phyloP scores from a whole-genome alignment of 768 basidiomycete species.

The Rhodotorula kratochvilovae region DNA sequence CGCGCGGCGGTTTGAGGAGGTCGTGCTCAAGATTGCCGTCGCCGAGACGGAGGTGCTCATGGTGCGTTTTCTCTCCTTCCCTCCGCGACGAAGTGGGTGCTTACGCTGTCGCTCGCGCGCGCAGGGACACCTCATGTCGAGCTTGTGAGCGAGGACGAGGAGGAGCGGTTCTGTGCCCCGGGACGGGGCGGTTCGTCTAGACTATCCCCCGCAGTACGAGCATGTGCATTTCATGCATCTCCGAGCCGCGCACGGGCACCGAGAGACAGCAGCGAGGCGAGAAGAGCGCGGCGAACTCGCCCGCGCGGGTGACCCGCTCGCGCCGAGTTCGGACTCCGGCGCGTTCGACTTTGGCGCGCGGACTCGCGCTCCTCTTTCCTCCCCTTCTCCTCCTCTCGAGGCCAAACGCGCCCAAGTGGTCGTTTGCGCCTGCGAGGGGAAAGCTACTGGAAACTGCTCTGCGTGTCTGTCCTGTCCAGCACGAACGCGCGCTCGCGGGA shows the following conservation, averaged over 20 bases:
- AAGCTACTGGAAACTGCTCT: neutral
- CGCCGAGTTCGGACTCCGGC: neutral
- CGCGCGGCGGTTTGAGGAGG: slow-evolving; percentile 33
- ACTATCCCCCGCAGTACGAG: neutral
- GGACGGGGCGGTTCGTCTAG: too few relatives aligned
- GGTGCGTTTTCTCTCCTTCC: slow-evolving; percentile 1
- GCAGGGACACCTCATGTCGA: slow-evolving; percentile 30
- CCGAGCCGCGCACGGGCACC: too few relatives aligned
- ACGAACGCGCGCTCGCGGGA: neutral
- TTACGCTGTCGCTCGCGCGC: neutral
- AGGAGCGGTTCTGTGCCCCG: too few relatives aligned
- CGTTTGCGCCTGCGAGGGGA: neutral
- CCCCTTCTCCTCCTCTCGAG: neutral
- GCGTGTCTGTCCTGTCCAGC: neutral
- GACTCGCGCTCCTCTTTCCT: neutral
- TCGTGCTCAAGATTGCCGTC: slow-evolving; percentile 28
- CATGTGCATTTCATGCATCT: neutral
- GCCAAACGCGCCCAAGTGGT: neutral
- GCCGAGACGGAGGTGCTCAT: slow-evolving; percentile 35
- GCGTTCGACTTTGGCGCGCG: neutral
- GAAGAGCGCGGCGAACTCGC: too few relatives aligned
- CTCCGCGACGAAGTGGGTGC: too few relatives aligned
- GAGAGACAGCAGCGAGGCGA: too few relatives aligned
- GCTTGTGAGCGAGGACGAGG: neutral
- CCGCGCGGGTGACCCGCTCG: neutral